These are phyloP conservation scores for Cryptococcus sp. DNA, from an alignment of 1,284 basidiomycete genomes.

Conservation along the genomic window DNA sequence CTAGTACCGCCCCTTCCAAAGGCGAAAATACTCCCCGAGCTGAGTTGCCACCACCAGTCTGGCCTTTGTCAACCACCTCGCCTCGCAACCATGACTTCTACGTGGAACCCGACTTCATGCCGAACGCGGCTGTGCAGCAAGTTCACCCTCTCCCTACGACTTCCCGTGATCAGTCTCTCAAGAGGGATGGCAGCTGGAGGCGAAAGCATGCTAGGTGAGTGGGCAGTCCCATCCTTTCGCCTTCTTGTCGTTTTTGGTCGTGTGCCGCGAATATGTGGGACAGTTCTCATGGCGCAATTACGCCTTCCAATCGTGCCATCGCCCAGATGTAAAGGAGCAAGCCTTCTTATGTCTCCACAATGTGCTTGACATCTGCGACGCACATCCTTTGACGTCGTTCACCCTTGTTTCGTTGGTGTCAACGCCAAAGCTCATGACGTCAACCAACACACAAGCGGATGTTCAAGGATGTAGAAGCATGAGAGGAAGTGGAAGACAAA, in stretches of 20 bases:
- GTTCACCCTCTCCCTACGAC: conserved; percentile 1
- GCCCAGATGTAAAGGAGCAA: too few species aligned
- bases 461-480: too few species aligned
- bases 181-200: conserved; percentile 32
- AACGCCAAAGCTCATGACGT: conserved; percentile 10
- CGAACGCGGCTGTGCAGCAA: background rate
- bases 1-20: conserved; percentile 28
- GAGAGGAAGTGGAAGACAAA: too few species aligned
- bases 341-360: too few species aligned
- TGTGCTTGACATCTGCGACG: too few species aligned
- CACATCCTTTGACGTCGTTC: too few species aligned
- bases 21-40: conserved; percentile 35
- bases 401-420: too few species aligned
- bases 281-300: too few species aligned
- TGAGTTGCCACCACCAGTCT: conserved; percentile 28
- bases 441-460: conserved; percentile 1
- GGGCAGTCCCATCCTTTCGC: background rate
- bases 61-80: conserved; percentile 21
- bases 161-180: conserved; percentile 15
- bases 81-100: conserved; percentile 2
- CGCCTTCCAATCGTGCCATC: too few species aligned
- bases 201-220: conserved; percentile 46
- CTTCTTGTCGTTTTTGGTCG: background rate
- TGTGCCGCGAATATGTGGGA: too few species aligned
- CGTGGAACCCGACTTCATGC: conserved; percentile 6